phyloP scores from a whole-genome alignment of 2,329 filamentous ascomycete genomes.

The Trichoderma sp. region DNA sequence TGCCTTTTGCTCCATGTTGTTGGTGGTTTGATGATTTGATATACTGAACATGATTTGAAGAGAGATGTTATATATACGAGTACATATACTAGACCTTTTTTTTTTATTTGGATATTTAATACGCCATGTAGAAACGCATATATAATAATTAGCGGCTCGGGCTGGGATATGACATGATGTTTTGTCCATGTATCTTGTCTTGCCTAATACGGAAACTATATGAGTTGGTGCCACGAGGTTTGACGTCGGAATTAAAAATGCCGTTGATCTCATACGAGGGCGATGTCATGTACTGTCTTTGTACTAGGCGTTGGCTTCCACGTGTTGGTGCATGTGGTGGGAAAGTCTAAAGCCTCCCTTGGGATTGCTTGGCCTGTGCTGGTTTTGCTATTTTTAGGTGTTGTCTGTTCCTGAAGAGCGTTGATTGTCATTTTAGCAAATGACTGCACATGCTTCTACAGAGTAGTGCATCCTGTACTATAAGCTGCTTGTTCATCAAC shows the following conservation, averaged over 20 bases:
- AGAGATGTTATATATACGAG: conserved; percentile 1
- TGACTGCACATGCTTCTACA: background rate
- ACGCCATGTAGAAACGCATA: background rate
- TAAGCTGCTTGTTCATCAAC: background rate
- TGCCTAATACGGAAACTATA: background rate
- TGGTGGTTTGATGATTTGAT: conserved; percentile 10
- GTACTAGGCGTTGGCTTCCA: background rate
- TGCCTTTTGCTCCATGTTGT: conserved; percentile 4
- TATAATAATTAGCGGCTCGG: background rate
- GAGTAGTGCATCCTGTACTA: background rate
- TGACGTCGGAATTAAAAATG: background rate
- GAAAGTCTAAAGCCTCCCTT: background rate
- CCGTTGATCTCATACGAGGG: background rate
- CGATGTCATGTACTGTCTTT: background rate
- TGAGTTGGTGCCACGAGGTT: background rate
- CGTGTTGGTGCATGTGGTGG: background rate
- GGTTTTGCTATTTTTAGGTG: background rate
- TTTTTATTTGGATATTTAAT: background rate
- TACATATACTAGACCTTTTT: conserved; percentile 10
- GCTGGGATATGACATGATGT: background rate
- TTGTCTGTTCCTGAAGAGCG: background rate
- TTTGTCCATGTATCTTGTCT: background rate
- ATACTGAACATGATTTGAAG: background rate
- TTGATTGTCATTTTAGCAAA: background rate
- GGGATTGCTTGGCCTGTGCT: background rate